A percentile compares a stretch with the other conserved stretches of the same genome.
phyloP scores from a whole-genome alignment of 768 basidiomycete genomes.

The Phanerochaete carnosa region DNA sequence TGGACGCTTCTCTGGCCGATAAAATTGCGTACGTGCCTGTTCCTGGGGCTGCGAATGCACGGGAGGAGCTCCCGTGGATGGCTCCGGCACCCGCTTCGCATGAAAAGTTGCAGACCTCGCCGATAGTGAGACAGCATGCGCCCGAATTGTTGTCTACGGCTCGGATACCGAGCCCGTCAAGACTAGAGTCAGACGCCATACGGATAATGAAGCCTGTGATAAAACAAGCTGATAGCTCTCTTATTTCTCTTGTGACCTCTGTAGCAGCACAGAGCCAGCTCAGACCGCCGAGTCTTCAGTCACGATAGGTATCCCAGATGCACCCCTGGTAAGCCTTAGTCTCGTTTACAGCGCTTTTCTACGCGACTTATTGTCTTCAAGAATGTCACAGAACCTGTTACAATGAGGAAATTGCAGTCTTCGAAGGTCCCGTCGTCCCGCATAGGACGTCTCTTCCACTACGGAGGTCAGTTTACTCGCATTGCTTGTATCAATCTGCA shows the following conservation, averaged over 20 bases:
- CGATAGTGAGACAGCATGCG: neutral
- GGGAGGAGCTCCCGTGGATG: no score
- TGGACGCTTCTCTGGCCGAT: neutral
- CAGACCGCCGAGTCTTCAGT: neutral
- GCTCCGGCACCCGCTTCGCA: neutral
- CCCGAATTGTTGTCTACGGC: neutral
- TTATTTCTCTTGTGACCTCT: neutral
- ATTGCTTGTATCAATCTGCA: neutral
- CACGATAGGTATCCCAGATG: neutral
- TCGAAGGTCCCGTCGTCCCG: slow-evolving; percentile 91
- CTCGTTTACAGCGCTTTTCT: neutral
- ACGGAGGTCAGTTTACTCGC: slow-evolving; percentile 62
- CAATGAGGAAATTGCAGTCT: slow-evolving; percentile 54
- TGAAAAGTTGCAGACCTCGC: neutral
- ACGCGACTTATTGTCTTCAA: neutral
- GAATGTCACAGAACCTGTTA: neutral
- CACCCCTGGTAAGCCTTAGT: neutral
- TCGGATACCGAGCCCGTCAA: neutral
- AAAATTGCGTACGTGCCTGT: neutral
- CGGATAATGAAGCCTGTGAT: neutral
- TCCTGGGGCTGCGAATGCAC: no score
- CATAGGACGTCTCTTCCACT: slow-evolving; percentile 88
- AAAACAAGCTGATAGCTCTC: no score
- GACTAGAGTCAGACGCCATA: neutral
- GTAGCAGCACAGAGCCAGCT: neutral